Percentiles rank a stretch among this genome's conserved stretches.
Evolutionary conservation across 257 asterid genomes (phyloP).

Genomic region (Cordia subcordata): DNA sequence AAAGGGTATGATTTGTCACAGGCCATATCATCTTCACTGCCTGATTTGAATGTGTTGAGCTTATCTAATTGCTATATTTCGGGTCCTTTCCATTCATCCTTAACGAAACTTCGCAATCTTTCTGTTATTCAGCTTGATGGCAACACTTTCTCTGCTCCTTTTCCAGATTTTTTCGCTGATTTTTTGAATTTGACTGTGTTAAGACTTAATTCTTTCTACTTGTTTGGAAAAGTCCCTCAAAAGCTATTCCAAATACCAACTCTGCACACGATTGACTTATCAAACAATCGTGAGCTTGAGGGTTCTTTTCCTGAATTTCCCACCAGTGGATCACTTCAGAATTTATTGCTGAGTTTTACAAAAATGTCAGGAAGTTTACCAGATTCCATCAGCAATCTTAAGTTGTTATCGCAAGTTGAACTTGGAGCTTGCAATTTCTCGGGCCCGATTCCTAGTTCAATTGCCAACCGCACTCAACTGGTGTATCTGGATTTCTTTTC

Average conservation of each 20-base stretch:
- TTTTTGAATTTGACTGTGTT: conserved; percentile 30
- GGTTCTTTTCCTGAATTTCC: conserved; percentile 26
- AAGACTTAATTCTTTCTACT: conserved; percentile 29
- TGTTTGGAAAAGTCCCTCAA: conserved; percentile 39
- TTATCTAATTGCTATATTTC: conserved; percentile 31
- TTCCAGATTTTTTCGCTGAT: conserved; percentile 29
- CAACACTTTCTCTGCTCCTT: conserved; percentile 29
- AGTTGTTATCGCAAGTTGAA: conserved; percentile 27
- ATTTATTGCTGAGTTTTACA: conserved; percentile 28
- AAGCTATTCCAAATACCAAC: conserved; percentile 28
- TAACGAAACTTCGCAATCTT: conserved; percentile 28
- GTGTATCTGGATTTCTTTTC: conserved; percentile 28
- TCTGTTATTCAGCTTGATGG: conserved; percentile 32
- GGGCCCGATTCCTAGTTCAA: conserved; percentile 38
- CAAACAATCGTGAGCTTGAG: conserved; percentile 18
- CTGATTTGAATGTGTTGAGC: conserved; percentile 40
- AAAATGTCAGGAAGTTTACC: conserved; percentile 39
- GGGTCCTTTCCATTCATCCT: conserved; percentile 39
- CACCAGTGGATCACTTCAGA: conserved; percentile 11
- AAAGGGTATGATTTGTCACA: conserved; percentile 31
- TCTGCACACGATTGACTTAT: conserved; percentile 29
- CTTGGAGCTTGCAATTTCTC: conserved; percentile 34
- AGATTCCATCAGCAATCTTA: conserved; percentile 30
- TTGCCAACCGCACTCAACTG: conserved; percentile 28
- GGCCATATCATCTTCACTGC: conserved; percentile 33